phyloP scores from a whole-genome alignment of 768 basidiomycete genomes.

The Boletales sp. region DNA sequence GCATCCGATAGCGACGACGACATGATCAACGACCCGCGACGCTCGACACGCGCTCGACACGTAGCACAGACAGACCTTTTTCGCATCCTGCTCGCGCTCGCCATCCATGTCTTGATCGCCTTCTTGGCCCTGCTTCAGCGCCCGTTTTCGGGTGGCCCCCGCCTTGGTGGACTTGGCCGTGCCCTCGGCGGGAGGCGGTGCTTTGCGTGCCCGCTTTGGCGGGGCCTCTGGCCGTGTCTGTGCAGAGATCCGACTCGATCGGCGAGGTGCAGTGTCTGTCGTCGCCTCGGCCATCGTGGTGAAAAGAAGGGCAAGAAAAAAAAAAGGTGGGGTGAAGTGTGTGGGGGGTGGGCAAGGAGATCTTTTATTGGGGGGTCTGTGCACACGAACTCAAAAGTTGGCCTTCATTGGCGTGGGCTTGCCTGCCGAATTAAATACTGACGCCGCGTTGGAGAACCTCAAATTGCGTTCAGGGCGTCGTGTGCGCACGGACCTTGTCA shows the following conservation, averaged over 20 bases:
- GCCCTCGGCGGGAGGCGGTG: slow-evolving; percentile 12
- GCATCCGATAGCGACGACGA: no score
- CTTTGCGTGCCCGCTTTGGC: slow-evolving; percentile 13
- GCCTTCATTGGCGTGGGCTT: slow-evolving; percentile 17
- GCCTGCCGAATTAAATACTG: slow-evolving; percentile 14
- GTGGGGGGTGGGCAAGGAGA: slow-evolving; percentile 6
- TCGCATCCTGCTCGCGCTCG: slow-evolving; percentile 17
- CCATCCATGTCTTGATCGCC: slow-evolving; percentile 13
- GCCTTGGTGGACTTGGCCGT: slow-evolving; percentile 30
- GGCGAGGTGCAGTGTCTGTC: slow-evolving; percentile 35
- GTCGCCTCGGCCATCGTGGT: slow-evolving; percentile 9
- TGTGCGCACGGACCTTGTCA: slow-evolving; percentile 6
- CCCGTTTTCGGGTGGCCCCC: slow-evolving; percentile 35
- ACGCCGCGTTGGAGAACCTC: slow-evolving; percentile 6
- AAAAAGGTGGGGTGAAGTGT: not conserved
- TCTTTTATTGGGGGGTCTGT: slow-evolving; percentile 18
- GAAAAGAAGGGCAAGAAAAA: not conserved
- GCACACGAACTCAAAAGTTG: slow-evolving; percentile 18
- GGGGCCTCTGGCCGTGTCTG: slow-evolving; percentile 38
- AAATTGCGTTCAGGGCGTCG: not conserved
- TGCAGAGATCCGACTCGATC: slow-evolving; percentile 55
- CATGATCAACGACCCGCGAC: not conserved
- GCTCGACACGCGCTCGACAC: not conserved
- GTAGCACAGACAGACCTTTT: slow-evolving; percentile 23
- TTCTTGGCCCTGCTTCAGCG: slow-evolving; percentile 20